Base-by-base conservation (phyloP, 2,329 filamentous ascomycete genomes). In the Clonostachys rhizophaga region DNA sequence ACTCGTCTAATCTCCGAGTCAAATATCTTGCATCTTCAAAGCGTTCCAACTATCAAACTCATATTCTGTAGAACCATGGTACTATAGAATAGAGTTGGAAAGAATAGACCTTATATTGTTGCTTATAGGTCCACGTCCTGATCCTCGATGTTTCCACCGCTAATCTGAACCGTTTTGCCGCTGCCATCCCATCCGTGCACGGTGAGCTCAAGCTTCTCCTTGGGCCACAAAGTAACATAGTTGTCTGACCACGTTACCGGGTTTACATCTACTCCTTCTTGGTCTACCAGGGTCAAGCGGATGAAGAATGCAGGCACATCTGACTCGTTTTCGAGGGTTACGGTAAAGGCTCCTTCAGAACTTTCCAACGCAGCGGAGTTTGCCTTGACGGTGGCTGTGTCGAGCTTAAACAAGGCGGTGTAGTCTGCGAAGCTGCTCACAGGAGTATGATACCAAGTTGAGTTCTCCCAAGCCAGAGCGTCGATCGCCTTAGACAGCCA, bases 181-280 rank as follows among this genome's bases (percentile, higher is more conserved):
- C 41, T 42, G 2, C 43, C 49, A 18, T 52, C 44, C 46, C 46
- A 56, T 6, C 47, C 50, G 14, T 42, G 44, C 1, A 58, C 55
- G 6, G 47, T 47, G 2, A 62, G 35, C 35, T 43, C 40, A 12
- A 81, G 41, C 45, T 63, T 72, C 64, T 85, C 81, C 1, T 64
- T 60, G 0, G 81, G 79, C 69, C 75, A 83, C 10, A 85, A 59
- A 2, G 80, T 83, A 12, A 85, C 64, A 50, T 84, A 85, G 50
- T 85, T 85, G 51, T 84, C 81, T 1, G 73, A 75, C 80, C 81
- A 85, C 17, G 66, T 64, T 1, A 80, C 69, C 0, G 79, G 77
- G 5, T 71, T 52, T 0, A 82, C 65, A 44, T 81, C 76, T 0
- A 63, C 52, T 0, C 70, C 70, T 0, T 58, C 49, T 3, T 46